Evolutionary conservation across 2,329 filamentous ascomycete genomes (phyloP).

Genomic region (Zopfia rhizophila): DNA sequence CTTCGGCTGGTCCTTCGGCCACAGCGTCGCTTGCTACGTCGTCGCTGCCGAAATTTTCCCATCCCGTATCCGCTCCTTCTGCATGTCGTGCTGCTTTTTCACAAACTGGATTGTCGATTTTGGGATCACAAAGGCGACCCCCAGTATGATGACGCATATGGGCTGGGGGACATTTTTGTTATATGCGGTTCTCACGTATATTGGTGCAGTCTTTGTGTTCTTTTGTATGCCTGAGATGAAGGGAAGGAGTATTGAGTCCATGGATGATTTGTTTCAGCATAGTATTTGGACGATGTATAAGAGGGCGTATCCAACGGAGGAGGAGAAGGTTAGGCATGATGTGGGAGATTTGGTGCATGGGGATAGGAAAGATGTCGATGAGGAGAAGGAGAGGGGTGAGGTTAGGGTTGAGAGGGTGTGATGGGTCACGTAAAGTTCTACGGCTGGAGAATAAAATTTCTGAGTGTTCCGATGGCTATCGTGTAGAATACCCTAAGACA

Average conservation of each 20-base stretch:
- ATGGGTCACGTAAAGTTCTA: conserved; percentile 54
- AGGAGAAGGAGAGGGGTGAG: conserved; percentile 17
- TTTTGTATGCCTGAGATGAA: conserved; percentile 47
- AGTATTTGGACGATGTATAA: conserved; percentile 56
- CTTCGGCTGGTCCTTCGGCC: conserved; percentile 44
- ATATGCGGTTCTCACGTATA: conserved; percentile 49
- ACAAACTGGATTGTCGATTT: conserved; percentile 46
- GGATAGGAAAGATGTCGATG: conserved; percentile 24
- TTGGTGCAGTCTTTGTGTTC: conserved; percentile 46
- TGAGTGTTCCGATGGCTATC: conserved; percentile 46
- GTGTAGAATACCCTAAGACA: too few relatives aligned
- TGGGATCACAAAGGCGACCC: conserved; percentile 42
- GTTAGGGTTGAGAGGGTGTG: conserved; percentile 32
- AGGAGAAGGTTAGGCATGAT: conserved; percentile 46
- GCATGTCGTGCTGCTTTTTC: conserved; percentile 42
- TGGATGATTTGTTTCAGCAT: conserved; percentile 48
- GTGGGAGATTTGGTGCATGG: conserved; percentile 31
- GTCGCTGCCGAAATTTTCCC: conserved; percentile 42
- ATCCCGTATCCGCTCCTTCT: conserved; percentile 41
- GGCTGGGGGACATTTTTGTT: conserved; percentile 52
- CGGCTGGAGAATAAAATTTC: conserved; percentile 56
- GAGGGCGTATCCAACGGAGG: conserved; percentile 53
- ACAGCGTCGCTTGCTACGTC: conserved; percentile 41
- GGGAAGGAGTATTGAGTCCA: conserved; percentile 45
- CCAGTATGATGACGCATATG: conserved; percentile 50